These are phyloP conservation scores for Purshia tridentata DNA, from an alignment of 306 rosid species.

Conservation along the genomic window DNA sequence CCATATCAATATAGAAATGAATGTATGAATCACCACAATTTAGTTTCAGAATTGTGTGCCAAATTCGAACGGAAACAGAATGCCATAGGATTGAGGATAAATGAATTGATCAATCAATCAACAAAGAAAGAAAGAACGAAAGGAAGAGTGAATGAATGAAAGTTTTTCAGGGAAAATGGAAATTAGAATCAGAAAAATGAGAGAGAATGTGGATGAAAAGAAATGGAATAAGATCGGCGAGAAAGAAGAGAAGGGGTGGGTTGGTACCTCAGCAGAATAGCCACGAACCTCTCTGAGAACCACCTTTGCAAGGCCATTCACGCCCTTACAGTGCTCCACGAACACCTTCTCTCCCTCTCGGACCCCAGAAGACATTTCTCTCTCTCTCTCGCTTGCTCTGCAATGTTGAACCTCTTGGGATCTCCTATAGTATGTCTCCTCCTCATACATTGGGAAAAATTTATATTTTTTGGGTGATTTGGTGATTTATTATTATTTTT, in stretches of 20 bases:
- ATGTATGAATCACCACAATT: not conserved
- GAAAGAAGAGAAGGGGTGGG: not conserved
- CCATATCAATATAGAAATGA: not conserved
- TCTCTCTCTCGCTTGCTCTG: not conserved
- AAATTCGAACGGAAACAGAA: not conserved
- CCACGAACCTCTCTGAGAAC: constrained; percentile 60
- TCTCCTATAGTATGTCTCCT: not conserved
- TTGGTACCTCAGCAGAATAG: constrained; percentile 55
- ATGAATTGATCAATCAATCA: not conserved
- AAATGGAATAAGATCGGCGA: constrained; percentile 9
- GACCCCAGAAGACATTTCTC: constrained; percentile 29
- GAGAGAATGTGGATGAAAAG: not conserved
- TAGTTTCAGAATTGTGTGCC: too few species aligned
- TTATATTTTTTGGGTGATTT: too few species aligned
- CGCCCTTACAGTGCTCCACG: constrained; percentile 43
- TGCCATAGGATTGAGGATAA: not conserved
- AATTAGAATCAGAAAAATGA: not conserved
- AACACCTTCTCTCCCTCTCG: constrained; percentile 11
- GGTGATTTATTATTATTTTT: too few species aligned
- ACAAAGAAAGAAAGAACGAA: not conserved
- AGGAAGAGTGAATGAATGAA: not conserved
- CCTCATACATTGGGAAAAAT: too few species aligned
- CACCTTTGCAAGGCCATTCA: constrained; percentile 55
- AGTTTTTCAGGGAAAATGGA: not conserved
- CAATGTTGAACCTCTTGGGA: not conserved